Base-by-base conservation (phyloP, 441 rosid species). In the Syzygium malaccense region DNA sequence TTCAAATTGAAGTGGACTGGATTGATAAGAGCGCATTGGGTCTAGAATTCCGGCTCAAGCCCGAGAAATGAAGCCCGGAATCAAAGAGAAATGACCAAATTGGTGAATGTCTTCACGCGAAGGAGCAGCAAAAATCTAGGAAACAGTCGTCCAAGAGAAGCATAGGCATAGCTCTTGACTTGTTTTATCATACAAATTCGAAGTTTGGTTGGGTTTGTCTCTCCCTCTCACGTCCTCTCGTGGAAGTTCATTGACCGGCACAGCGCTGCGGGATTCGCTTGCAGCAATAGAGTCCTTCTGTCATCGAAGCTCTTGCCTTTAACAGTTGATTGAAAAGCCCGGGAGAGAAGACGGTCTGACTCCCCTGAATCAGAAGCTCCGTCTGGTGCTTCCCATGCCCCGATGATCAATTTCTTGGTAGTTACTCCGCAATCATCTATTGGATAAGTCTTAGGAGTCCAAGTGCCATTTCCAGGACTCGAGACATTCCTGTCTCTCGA, bases 181-280 rank as follows among this genome's bases (percentile, higher is more conserved):
- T 20, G 51, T 71, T 71, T 3, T 71, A 71, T 71, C 51, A 71
- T 71, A 71, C 83, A 71, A 23, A 71, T 71, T 71, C 17, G 5
- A 71, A 71, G 51, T 41, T 71, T 23, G 83, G n/a, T 28, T 37
- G 83, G 83, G 37, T 37, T 71, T 14, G 83, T 71, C n/a, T 71
- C 48, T 56, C n/a, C 45, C 88, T 78, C 87, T 92, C 89, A 92
- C 58, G 88, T 90, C 91, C 87, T 92, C 86, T 94, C 95, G 3
- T 90, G 94, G 92, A 95, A 95, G 88, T 92, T 91, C 89, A 91
- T 86, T 45, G 96, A 91, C 78, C 96, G 92, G 88, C 89, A 93
- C 91, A 94, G 85, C 66, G 96, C 96, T 20, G 94, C 95, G 37
- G 95, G 97, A 90, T 95, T 94, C 90, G 93, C 95, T 87, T 89